Evolutionary conservation across 768 basidiomycete genomes (phyloP), one percentile per base, ranked within the genome.

Genomic region (Pleurotus giganteus): DNA sequence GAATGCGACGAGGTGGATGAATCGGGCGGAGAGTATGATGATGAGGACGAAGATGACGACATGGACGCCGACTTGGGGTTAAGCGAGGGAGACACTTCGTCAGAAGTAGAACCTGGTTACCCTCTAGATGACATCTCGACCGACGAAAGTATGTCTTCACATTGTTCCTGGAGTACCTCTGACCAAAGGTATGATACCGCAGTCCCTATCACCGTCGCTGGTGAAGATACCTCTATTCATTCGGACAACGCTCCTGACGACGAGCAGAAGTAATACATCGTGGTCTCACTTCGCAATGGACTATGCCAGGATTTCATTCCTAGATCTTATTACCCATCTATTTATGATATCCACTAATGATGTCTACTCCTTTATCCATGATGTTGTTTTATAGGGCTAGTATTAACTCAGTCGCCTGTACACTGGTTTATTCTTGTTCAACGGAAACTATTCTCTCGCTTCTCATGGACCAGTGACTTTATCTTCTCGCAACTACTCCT

Each of bases 31-130:
- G 49, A 51, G 34, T 51, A 51, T 23, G 49, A 61, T 13, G 64
- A 66, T 12, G 49, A 59, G n/a, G 63, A 65, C 12, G 41, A 54
- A 6, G 61, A 65, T 42, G 66, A 66, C 15, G 59, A 57, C 32
- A 59, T 55, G 19, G 61, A 61, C 13, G 63, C 64, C 23, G 76
- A 74, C 43, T 74, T 74, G 67, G 73, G 69, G n/a, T 67, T 73
- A 37, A 76, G 74, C 32, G 78, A 80, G 47, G 72, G 73, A 28
- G 73, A 75, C 37, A 70, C 73, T 47, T 61, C 59, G 11, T 42
- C 49, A 23, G 49, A 51, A 51, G 24, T 34, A 34, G 49, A 51
- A 23, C 26, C 34, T 29, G 41, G 29, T 28, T 46, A 44, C 21
- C 41, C 56, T 15, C 24, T 58, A 12, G 51, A 54, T 12, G 60